These are phyloP conservation scores for Dictyophora rubrovolvata DNA, from an alignment of 768 basidiomycete genomes.

Conservation along the genomic window DNA sequence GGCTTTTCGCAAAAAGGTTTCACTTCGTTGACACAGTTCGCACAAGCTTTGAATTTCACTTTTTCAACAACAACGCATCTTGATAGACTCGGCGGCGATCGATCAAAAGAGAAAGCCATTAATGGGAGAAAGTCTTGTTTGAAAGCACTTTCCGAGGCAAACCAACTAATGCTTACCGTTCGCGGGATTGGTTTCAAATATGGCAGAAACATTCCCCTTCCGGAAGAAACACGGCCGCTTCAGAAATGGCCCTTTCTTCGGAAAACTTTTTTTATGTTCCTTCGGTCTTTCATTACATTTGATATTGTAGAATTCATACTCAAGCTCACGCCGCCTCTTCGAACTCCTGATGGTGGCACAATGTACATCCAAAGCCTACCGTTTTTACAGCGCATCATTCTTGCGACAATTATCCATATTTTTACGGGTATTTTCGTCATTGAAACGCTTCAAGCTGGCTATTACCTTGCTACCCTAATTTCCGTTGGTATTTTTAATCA, in stretches of 20 bases:
- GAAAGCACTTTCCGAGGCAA: slow-evolving; percentile 19
- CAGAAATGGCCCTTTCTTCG: slow-evolving; percentile 27
- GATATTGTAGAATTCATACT: slow-evolving; percentile 37
- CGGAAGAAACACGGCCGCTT: slow-evolving; percentile 22
- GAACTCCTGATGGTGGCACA: slow-evolving; percentile 22
- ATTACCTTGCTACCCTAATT: slow-evolving; percentile 33
- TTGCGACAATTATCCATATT: slow-evolving; percentile 34
- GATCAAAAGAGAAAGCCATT: slow-evolving; percentile 6
- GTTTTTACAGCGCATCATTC: slow-evolving; percentile 25
- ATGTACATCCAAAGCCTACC: slow-evolving; percentile 28
- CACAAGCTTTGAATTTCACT: neutral
- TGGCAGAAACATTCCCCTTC: slow-evolving; percentile 6
- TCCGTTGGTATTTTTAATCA: slow-evolving; percentile 39
- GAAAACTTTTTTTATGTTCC: slow-evolving; percentile 23
- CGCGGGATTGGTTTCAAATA: slow-evolving; percentile 10
- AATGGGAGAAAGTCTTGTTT: too few species aligned
- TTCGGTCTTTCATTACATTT: slow-evolving; percentile 29
- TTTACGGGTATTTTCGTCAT: slow-evolving; percentile 37
- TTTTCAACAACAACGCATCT: neutral
- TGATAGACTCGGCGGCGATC: neutral
- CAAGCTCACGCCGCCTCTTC: slow-evolving; percentile 32
- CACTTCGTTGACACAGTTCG: neutral
- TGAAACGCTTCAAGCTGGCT: slow-evolving; percentile 31
- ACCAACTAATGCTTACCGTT: slow-evolving; percentile 5
- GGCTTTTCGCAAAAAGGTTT: neutral